Evolutionary conservation across 805 yeast genomes (phyloP), one percentile per base, ranked within the genome.

Genomic region (Jamesozyma lodderae): DNA sequence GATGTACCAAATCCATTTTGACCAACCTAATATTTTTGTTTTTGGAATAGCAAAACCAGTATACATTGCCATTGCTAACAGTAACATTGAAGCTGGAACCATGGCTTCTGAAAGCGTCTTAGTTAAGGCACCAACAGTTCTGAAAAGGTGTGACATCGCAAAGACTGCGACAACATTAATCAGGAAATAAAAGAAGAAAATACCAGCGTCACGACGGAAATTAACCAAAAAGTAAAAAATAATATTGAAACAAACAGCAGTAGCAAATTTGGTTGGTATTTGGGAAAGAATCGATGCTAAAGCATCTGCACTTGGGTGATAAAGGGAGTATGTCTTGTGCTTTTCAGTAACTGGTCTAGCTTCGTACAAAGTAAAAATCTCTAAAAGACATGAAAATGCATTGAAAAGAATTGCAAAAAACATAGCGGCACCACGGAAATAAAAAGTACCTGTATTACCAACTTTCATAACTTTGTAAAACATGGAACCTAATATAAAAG

Each of bases 281-380:
- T 78, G 81, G 7, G 80, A 67, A n/a, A 77, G 44, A 40, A 78
- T 67, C 2, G 78, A 71, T 0, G 82, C 78, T 30, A 79, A 48
- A 0, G 84, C 81, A 49, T 79, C 79, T 4, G 84, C 79, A 37
- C 75, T 63, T 10, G 81, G 80, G 43, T 70, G 77, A 46, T 77
- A 77, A 28, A 77, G 53, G 1, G 79, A 75, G 46, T 69, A 76
- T 20, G 68, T 67, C 44, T 70, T 69, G 44, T 77, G 83, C 51
- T 77, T 77, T 46, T 72, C 77, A 27, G 75, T 71, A 42, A 77
- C 68, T 15, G 74, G 69, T 50, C 82, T 68, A 23, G 75, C 66
- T 45, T 72, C 76, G 49, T 62, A 75, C 22, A 73, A 52, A 0
- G 72, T 46, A 52, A 72, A 61, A 41, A 77, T 66, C 57, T 77